Evolutionary conservation across 805 yeast species (phyloP).

Genomic region (Yarrowia sp.): DNA sequence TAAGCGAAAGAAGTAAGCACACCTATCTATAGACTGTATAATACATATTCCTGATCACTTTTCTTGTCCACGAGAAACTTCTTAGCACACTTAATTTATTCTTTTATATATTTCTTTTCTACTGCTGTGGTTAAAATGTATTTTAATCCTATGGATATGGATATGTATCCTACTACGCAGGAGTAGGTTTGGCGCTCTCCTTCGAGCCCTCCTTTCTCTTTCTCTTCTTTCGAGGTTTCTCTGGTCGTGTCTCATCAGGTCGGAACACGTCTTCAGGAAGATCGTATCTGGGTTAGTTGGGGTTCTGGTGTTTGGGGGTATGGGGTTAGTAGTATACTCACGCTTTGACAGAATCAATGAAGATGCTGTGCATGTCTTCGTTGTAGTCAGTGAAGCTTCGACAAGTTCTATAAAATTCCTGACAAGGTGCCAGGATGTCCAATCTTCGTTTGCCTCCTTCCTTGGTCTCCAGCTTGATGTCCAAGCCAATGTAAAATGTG

Average conservation of each 20-base stretch:
- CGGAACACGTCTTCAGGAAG: conserved; percentile 80
- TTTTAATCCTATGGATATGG: conserved; percentile 1
- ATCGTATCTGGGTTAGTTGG: conserved; percentile 47
- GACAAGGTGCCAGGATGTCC: conserved; percentile 85
- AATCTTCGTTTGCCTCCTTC: conserved; percentile 49
- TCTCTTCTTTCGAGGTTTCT: conserved; percentile 53
- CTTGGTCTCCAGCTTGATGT: conserved; percentile 47
- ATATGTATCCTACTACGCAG: not conserved
- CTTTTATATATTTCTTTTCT: not conserved
- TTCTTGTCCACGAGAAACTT: too few relatives aligned
- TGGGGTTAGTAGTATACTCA: conserved; percentile 30
- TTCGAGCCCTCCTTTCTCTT: conserved; percentile 38
- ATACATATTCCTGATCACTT: not conserved
- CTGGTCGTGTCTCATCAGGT: conserved; percentile 76
- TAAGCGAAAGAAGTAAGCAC: conserved; percentile 1
- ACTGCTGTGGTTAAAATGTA: not conserved
- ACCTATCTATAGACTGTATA: not conserved
- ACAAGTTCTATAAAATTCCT: conserved; percentile 80
- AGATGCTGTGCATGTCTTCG: conserved; percentile 55
- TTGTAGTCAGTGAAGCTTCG: conserved; percentile 67
- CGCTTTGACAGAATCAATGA: conserved; percentile 68
- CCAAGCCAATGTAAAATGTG: conserved; percentile 77
- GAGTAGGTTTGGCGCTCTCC: conserved; percentile 5
- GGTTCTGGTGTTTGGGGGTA: not conserved
- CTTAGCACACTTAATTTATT: not conserved